These are phyloP conservation scores for Picea glauca DNA, from an alignment of 75 land plant species.

Conservation along the genomic window DNA sequence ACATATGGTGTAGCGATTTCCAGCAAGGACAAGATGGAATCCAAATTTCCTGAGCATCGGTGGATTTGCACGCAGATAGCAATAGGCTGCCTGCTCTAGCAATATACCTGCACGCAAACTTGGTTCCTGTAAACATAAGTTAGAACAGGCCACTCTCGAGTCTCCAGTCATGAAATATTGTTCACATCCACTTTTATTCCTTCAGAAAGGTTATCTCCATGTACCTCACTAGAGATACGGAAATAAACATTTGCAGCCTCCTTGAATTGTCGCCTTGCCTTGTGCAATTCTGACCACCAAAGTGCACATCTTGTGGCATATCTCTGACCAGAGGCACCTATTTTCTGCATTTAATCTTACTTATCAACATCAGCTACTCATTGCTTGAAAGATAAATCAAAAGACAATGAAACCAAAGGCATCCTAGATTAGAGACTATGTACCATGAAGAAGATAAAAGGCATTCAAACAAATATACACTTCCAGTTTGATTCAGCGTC, in stretches of 20 bases:
- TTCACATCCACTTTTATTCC: background rate
- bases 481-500: too few relatives aligned
- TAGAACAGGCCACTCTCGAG: background rate
- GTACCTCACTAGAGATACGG: slow-evolving; percentile 81
- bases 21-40: slow-evolving; percentile 91
- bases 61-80: slow-evolving; percentile 73
- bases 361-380: background rate
- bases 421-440: background rate
- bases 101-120: slow-evolving; percentile 81
- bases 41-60: slow-evolving; percentile 96
- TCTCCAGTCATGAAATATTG: slow-evolving; percentile 6
- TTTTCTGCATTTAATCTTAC: slow-evolving; percentile 44
- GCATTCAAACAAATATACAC: too few relatives aligned
- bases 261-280: slow-evolving; percentile 70
- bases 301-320: slow-evolving; percentile 90
- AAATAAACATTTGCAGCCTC: slow-evolving; percentile 86
- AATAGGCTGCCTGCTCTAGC: slow-evolving; percentile 95
- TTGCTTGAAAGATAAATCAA: background rate
- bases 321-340: slow-evolving; percentile 56
- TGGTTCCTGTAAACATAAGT: slow-evolving; percentile 44
- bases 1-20: slow-evolving; percentile 74
- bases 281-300: slow-evolving; percentile 98
- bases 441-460: background rate
- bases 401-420: background rate
- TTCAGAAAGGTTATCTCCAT: background rate